phyloP scores from a whole-genome alignment of 345 rosid species.

The Barbarea vulgaris region DNA sequence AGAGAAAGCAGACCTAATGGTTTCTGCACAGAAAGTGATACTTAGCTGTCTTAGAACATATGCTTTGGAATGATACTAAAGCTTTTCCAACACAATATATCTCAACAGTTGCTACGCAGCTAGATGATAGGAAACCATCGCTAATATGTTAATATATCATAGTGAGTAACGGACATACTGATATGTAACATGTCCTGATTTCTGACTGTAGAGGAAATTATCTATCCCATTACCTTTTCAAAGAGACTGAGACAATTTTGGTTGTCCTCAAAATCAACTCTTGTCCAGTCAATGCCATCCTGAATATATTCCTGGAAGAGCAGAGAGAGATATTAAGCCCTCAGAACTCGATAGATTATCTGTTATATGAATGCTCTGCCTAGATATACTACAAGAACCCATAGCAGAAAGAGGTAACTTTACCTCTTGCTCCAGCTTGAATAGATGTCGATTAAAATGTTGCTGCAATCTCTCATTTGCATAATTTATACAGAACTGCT shows the following conservation, averaged over 20 bases:
- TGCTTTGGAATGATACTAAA: neutral
- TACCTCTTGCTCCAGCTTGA: conserved; percentile 99
- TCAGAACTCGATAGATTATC: neutral
- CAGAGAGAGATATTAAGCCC: conserved; percentile 4
- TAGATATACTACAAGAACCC: conserved; percentile 3
- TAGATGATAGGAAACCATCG: conserved; percentile 18
- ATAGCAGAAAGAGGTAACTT: conserved; percentile 25
- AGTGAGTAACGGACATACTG: neutral
- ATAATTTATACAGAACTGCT: conserved; percentile 98
- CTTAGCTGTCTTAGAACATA: conserved; percentile 11
- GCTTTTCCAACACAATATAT: neutral
- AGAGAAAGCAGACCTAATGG: conserved; percentile 89
- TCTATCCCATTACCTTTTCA: conserved; percentile 69
- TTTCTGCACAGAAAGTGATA: conserved; percentile 59
- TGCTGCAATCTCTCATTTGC: conserved; percentile 99
- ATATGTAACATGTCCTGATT: conserved; percentile 5
- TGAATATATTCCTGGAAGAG: conserved; percentile 79
- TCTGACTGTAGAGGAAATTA: neutral
- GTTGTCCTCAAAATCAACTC: conserved; percentile 96
- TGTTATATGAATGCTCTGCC: neutral
- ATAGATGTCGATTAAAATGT: conserved; percentile 95
- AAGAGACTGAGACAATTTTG: conserved; percentile 94
- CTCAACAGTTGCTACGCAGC: neutral
- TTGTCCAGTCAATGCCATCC: conserved; percentile 98
- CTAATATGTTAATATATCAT: conserved; percentile 1